Percentiles rank a stretch among this genome's conserved stretches.
These are phyloP conservation scores for Populus tomentosa DNA, from an alignment of 441 rosid species.

Conservation along the genomic window DNA sequence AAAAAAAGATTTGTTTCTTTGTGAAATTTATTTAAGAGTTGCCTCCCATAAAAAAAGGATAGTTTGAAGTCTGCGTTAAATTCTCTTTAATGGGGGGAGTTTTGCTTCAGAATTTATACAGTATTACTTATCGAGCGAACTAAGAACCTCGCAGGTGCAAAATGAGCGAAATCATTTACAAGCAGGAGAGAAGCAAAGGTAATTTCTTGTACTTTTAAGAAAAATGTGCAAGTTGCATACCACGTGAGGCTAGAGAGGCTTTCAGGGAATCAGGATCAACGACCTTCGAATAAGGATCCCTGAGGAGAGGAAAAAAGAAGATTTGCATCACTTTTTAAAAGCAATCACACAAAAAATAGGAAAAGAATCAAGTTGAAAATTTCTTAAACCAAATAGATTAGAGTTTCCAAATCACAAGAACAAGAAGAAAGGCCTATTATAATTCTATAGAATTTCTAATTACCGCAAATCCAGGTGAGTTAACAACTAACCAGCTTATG, in stretches of 20 bases:
- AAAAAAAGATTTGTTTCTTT: not conserved
- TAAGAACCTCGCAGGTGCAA: not conserved
- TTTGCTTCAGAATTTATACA: not conserved
- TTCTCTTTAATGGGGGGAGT: not conserved
- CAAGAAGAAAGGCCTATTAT: not conserved
- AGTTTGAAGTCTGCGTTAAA: not conserved
- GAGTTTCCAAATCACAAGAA: not conserved
- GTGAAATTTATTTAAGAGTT: not conserved
- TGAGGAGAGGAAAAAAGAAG: slow-evolving; percentile 11
- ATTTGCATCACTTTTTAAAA: not conserved
- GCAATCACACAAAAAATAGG: not conserved
- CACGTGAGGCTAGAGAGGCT: slow-evolving; percentile 47
- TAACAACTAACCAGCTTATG: no score
- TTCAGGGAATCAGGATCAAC: slow-evolving; percentile 48
- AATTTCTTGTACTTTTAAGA: not conserved
- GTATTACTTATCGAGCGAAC: not conserved
- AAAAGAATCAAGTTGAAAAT: not conserved
- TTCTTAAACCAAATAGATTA: not conserved
- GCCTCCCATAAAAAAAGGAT: not conserved
- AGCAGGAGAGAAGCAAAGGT: not conserved
- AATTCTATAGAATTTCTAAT: not conserved
- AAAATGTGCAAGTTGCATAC: slow-evolving; percentile 26
- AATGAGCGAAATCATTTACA: not conserved
- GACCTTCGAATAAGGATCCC: slow-evolving; percentile 61
- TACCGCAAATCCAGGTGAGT: not conserved